Evolutionary conservation across 2,329 filamentous ascomycete genomes (phyloP).

Genomic region (Ophiocordyceps camponoti-saundersi): DNA sequence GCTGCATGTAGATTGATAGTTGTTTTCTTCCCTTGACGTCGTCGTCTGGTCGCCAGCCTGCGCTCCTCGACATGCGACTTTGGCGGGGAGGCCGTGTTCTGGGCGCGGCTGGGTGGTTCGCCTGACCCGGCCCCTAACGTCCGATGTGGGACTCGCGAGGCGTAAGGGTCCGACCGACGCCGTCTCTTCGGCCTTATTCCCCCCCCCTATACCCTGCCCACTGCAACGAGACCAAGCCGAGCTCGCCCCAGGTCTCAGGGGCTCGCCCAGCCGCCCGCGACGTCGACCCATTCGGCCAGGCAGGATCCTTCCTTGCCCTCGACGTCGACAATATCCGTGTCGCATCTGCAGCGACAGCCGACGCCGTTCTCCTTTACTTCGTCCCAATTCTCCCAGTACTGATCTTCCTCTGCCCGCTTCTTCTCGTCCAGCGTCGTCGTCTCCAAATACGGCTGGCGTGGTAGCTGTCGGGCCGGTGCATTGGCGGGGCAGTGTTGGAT

Average conservation of each 20-base stretch:
- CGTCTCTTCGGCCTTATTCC: not conserved
- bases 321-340: slow-evolving; percentile 93
- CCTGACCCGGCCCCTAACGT: not conserved
- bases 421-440: slow-evolving; percentile 66
- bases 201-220: not conserved
- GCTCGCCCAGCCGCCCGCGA: slow-evolving; percentile 78
- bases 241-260: slow-evolving; percentile 13
- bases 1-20: slow-evolving; percentile 3
- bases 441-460: slow-evolving; percentile 66
- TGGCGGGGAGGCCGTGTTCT: not conserved
- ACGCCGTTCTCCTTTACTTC: slow-evolving; percentile 87
- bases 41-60: not conserved
- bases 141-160: not conserved
- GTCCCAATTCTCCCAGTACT: slow-evolving; percentile 88
- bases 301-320: slow-evolving; percentile 96
- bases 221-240: not conserved
- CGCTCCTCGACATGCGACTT: not conserved
- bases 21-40: not conserved
- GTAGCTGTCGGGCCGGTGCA: slow-evolving; percentile 72
- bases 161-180: not conserved
- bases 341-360: slow-evolving; percentile 88
- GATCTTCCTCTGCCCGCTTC: slow-evolving; percentile 77
- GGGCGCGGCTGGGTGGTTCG: not conserved
- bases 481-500: slow-evolving; percentile 98
- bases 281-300: slow-evolving; percentile 89